A percentile compares a stretch with the other conserved stretches of the same genome.
Conservation (phyloP, 768 basidiomycete genomes). For the Hypholoma sublateritium region DNA sequence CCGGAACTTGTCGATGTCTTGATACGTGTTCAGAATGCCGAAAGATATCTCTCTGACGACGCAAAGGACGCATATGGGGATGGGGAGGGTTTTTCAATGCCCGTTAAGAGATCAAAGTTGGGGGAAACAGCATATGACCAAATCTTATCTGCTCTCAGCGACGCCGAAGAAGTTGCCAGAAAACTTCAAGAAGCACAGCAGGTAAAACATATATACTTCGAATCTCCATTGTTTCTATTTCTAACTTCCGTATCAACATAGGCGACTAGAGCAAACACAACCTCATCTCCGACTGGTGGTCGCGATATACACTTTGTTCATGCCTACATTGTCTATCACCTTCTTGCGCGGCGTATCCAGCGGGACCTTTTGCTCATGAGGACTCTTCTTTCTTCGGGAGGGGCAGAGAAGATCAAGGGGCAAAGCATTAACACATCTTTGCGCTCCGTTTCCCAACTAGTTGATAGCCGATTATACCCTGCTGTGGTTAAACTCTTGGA, state of each 20-base stretch:
- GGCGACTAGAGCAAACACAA: slow-evolving; percentile 30
- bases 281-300: slow-evolving; percentile 40
- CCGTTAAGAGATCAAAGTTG: slow-evolving; percentile 54
- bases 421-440: slow-evolving; percentile 30
- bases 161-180: slow-evolving; percentile 84
- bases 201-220: slow-evolving; percentile 36
- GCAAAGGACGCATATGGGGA: slow-evolving; percentile 34
- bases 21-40: slow-evolving; percentile 78
- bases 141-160: slow-evolving; percentile 80
- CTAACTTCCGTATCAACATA: slow-evolving; percentile 7
- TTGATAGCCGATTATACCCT: slow-evolving; percentile 76
- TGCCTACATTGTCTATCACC: slow-evolving; percentile 83
- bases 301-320: slow-evolving; percentile 86
- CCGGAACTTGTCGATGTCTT: slow-evolving; percentile 90
- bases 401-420: slow-evolving; percentile 21
- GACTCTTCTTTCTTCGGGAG: slow-evolving; percentile 53
- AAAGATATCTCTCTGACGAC: slow-evolving; percentile 46
- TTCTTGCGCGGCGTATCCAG: slow-evolving; percentile 84
- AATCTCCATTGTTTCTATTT: background rate
- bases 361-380: slow-evolving; percentile 83
- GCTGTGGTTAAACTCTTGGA: slow-evolving; percentile 89
- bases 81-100: slow-evolving; percentile 26
- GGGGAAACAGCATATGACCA: slow-evolving; percentile 87
- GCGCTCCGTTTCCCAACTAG: slow-evolving; percentile 35
- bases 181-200: slow-evolving; percentile 84